Percentiles rank a stretch among this genome's conserved stretches.
These are phyloP conservation scores for Capsella rubella DNA, from an alignment of 441 rosid genomes.

Conservation along the genomic window DNA sequence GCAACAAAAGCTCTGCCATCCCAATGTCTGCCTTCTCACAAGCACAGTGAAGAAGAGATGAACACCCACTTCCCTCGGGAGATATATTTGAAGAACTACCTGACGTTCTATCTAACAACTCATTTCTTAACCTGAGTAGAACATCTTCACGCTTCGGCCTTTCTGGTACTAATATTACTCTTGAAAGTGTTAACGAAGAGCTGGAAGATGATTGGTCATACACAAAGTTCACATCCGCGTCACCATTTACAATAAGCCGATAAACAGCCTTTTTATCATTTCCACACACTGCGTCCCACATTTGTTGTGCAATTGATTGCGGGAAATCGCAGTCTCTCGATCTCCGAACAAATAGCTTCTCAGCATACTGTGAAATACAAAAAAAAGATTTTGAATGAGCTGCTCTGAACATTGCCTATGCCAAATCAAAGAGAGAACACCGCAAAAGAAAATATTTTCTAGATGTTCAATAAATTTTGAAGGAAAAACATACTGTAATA, in stretches of 20 bases:
- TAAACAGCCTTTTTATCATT: slow-evolving; percentile 96
- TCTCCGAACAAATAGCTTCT: slow-evolving; percentile 85
- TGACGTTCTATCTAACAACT: slow-evolving; percentile 65
- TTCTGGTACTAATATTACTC: slow-evolving; percentile 83
- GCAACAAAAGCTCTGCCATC: slow-evolving; percentile 98
- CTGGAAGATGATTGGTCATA: slow-evolving; percentile 67
- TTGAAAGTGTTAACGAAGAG: slow-evolving; percentile 84
- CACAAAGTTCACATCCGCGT: slow-evolving; percentile 73
- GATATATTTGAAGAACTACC: slow-evolving; percentile 62
- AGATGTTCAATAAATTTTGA: slow-evolving; percentile 8
- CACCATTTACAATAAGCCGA: slow-evolving; percentile 79
- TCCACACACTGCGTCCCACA: slow-evolving; percentile 89
- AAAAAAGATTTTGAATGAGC: neutral
- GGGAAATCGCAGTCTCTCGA: slow-evolving; percentile 66
- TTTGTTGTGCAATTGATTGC: slow-evolving; percentile 68
- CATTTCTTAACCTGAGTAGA: slow-evolving; percentile 60
- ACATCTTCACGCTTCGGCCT: slow-evolving; percentile 62
- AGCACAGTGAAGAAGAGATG: slow-evolving; percentile 94
- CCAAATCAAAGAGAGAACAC: slow-evolving; percentile 3
- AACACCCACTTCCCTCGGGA: slow-evolving; percentile 71
- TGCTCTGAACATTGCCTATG: neutral
- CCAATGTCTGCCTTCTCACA: slow-evolving; percentile 96
- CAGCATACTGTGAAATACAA: slow-evolving; percentile 75
- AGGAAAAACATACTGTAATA: slow-evolving; percentile 21
- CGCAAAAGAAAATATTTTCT: neutral